Evolutionary conservation across 345 rosid species (phyloP).

Genomic region (Bretschneidera sinensis): DNA sequence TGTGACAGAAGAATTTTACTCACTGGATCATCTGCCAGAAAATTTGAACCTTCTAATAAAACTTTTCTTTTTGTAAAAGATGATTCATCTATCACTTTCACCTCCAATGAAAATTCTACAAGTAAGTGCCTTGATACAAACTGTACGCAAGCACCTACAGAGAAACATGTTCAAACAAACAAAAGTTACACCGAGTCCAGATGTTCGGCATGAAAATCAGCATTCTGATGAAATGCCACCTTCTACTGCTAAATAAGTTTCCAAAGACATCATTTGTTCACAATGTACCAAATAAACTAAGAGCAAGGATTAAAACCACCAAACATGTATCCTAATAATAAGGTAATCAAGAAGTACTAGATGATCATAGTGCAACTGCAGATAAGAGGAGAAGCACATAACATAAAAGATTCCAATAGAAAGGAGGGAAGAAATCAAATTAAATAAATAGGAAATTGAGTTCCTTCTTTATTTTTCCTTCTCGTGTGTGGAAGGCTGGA

Average conservation of each 20-base stretch:
- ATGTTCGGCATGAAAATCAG: neutral
- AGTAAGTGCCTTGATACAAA: conserved; percentile 57
- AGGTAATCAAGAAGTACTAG: conserved; percentile 93
- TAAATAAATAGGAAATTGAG: conserved; percentile 1
- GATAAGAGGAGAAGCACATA: conserved; percentile 6
- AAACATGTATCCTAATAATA: conserved; percentile 21
- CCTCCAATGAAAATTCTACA: conserved; percentile 32
- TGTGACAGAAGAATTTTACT: conserved; percentile 9
- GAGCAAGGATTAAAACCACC: conserved; percentile 4
- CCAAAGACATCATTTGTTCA: neutral
- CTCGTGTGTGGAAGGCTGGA: neutral
- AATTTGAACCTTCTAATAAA: conserved; percentile 18
- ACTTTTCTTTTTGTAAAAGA: conserved; percentile 51
- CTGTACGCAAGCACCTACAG: conserved; percentile 54
- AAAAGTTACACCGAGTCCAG: neutral
- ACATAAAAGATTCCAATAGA: neutral
- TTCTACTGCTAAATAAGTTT: neutral
- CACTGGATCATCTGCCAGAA: conserved; percentile 12
- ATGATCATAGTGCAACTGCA: conserved; percentile 83
- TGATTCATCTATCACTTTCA: conserved; percentile 21
- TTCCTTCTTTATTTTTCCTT: neutral
- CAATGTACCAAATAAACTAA: conserved; percentile 4
- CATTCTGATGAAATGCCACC: neutral
- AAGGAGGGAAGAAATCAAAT: conserved; percentile 9
- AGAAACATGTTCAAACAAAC: neutral